Evolutionary conservation across 495 filamentous ascomycete species (phyloP), one percentile per base, ranked within the genome.

Genomic region (Xylaria cubensis): DNA sequence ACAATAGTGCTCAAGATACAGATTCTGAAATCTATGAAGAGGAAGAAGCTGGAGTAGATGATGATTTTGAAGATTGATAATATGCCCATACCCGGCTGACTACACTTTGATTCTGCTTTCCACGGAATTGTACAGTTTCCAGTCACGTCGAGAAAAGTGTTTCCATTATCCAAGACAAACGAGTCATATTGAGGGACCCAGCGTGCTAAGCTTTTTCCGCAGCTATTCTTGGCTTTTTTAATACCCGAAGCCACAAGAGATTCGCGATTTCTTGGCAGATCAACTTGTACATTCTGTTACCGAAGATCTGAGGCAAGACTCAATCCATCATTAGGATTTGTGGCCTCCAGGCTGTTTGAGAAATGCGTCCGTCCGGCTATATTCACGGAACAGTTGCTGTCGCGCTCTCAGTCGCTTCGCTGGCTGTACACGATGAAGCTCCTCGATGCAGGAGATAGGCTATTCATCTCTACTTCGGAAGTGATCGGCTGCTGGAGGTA

Each of bases 1-100:
- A 63, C 1, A 73, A 75, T 48, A 79, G 72, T 46, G 71, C 76
- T 48, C 74, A 75, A 12, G 76, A 72, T 67, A 77, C 78, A 17
- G 80, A 81, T 63, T 84, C 82, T 48, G 83, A 84, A 74, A 76
- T 79, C 55, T 86, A 84, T 58, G 84, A 85, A 62, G 82, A 80
- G 48, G 83, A 84, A 65, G 84, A 86, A 74, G 81, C 80, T 21
- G 82, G 79, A 41, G 56, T 84, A n/a, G 78, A 79, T 19, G 79
- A 79, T 0, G 81, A 80, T 64, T 70, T 83, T 64, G 79, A 79
- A 58, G 71, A 75, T 29, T 77, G 61, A 64, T 26, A 8, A 32
- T n/a, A 9, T 6, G 12, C 51, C 36, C 4, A 29, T 53, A 4
- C 8, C 17, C 65, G 21, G 10, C 44, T 7, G 12, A 15, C 34